These are phyloP conservation scores for Backusella macrospora DNA, from an alignment of 192 early-diverging fungal species.

Conservation along the genomic window DNA sequence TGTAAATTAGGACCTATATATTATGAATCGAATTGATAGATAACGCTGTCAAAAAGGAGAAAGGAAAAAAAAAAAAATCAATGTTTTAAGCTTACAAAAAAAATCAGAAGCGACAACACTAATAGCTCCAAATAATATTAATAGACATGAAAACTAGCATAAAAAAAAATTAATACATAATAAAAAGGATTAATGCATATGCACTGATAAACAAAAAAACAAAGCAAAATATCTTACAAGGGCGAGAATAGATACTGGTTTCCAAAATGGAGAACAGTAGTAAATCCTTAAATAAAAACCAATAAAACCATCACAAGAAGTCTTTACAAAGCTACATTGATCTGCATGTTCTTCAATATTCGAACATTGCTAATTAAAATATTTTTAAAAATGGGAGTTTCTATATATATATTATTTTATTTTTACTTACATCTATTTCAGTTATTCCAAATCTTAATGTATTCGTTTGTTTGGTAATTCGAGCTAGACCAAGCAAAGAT, in stretches of 20 bases:
- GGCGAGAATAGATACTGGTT: slow-evolving; percentile 34
- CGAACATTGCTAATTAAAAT: slow-evolving; percentile 7
- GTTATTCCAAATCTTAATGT: background rate
- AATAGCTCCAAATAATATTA: slow-evolving; percentile 64
- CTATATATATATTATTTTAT: background rate
- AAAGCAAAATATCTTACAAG: slow-evolving; percentile 36
- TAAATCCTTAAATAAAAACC: slow-evolving; percentile 56
- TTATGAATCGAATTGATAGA: background rate
- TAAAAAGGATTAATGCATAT: background rate
- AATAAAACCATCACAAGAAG: slow-evolving; percentile 63
- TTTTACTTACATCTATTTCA: background rate
- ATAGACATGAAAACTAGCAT: slow-evolving; percentile 54
- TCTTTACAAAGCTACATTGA: slow-evolving; percentile 61
- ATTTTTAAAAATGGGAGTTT: background rate
- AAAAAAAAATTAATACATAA: slow-evolving; percentile 19
- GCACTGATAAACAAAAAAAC: slow-evolving; percentile 4
- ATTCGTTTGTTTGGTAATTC: background rate
- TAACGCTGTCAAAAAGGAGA: background rate
- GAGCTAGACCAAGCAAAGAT: background rate
- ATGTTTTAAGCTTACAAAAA: slow-evolving; percentile 54
- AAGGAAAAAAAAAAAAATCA: background rate
- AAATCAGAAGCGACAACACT: slow-evolving; percentile 80
- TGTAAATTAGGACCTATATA: slow-evolving; percentile 76
- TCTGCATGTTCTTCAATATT: slow-evolving; percentile 31
- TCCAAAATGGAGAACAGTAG: slow-evolving; percentile 49